Evolutionary conservation across 306 rosid genomes (phyloP).

Genomic region (Fragaria nilgerrensis): DNA sequence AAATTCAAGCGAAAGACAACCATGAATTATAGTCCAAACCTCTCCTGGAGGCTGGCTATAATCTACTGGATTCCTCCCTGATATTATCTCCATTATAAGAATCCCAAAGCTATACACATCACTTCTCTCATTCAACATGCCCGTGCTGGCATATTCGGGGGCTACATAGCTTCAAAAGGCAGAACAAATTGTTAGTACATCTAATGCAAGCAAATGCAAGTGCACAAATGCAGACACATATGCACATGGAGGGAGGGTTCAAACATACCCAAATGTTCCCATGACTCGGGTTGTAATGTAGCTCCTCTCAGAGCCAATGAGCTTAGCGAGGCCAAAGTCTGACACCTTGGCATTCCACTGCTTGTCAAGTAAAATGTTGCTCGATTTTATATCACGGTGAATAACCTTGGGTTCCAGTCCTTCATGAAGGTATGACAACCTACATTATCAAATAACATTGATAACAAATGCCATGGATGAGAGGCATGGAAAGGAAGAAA

Average conservation of each 20-base stretch:
- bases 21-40: slow-evolving; percentile 36
- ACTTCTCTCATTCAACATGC: slow-evolving; percentile 87
- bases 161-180: slow-evolving; percentile 73
- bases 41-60: slow-evolving; percentile 71
- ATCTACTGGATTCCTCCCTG: slow-evolving; percentile 94
- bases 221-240: slow-evolving; percentile 1
- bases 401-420: slow-evolving; percentile 94
- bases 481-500: slow-evolving; percentile 1
- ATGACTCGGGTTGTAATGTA: slow-evolving; percentile 87
- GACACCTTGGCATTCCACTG: slow-evolving; percentile 92
- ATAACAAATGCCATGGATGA: slow-evolving; percentile 1
- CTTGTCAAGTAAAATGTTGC: slow-evolving; percentile 82
- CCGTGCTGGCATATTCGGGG: slow-evolving; percentile 92
- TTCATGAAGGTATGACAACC: slow-evolving; percentile 82
- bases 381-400: slow-evolving; percentile 86
- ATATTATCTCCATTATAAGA: slow-evolving; percentile 83
- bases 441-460: slow-evolving; percentile 24
- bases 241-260: neutral
- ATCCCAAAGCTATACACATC: slow-evolving; percentile 86
- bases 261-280: slow-evolving; percentile 87
- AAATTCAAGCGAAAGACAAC: slow-evolving; percentile 9
- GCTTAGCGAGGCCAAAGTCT: slow-evolving; percentile 93
- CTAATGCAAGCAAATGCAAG: slow-evolving; percentile 16
- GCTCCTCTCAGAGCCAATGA: slow-evolving; percentile 71
- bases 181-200: neutral